Evolutionary conservation across 2,329 filamentous ascomycete species (phyloP), one percentile per base, ranked within the genome.

Genomic region (Venturiaceae sp.): DNA sequence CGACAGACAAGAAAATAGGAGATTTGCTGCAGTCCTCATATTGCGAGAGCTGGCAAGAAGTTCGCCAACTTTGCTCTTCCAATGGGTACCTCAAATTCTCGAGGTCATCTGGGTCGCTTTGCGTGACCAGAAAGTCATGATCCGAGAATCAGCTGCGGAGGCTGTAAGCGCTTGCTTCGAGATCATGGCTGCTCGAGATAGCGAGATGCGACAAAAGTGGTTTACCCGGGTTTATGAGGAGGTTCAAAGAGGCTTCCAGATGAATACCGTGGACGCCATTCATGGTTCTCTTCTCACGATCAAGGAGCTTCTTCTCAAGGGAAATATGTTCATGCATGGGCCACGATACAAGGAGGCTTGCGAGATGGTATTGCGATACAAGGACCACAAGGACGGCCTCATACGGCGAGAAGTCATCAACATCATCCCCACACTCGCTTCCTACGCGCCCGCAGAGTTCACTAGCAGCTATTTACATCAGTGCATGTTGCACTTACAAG

Each of bases 241-340:
- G 73, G 85, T 91, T 19, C 80, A 90, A 60, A 80, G 83, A 61
- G 92, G 92, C 6, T 84, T 99, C 64, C 85, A 86, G 69, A 64
- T 86, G 55, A 87, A 85, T 65, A 90, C 90, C 19, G 82, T 95
- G 58, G 94, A 99, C 71, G 87, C 85, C 60, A 87, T 95, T 44
- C 95, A 99, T 69, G 94, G 90, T n/a, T 96, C 92, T 1, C 80
- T 99, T 41, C 80, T 99, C 21, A 91, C 95, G 1, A 81, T 97
- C 66, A 95, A 92, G 71, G 92, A 97, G 74, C 81, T 99, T 53
- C 83, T 99, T 19, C 84, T 94, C 62, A 92, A 96, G 70, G 94
- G 94, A 57, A 92, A 91, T 65, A 99, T 99, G 92, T 99, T 95
- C 72, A 97, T 99, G 94, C 91, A 96, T 67, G 89, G 92, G 39